These are phyloP conservation scores for Yarrowia sp. DNA, from an alignment of 805 yeast species.

Conservation along the genomic window DNA sequence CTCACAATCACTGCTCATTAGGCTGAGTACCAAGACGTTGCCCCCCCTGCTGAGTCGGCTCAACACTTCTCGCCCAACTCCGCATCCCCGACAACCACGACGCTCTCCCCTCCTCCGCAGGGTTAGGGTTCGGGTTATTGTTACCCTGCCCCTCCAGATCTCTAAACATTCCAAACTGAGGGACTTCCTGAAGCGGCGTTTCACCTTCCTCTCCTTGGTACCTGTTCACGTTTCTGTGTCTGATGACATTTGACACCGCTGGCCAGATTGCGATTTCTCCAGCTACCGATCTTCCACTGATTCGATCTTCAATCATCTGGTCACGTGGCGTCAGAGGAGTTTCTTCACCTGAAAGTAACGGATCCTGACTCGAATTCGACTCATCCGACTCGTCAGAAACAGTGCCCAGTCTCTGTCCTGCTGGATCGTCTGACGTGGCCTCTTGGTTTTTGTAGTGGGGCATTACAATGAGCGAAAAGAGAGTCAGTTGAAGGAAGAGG, in stretches of 20 bases:
- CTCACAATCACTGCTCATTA: not conserved
- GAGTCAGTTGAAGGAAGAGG: not conserved
- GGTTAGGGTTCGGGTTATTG: not conserved
- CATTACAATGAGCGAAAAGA: constrained; percentile 1
- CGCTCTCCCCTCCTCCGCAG: not conserved
- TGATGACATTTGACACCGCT: not conserved
- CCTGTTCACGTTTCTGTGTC: constrained; percentile 6
- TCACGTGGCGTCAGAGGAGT: not conserved
- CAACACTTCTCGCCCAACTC: constrained; percentile 10
- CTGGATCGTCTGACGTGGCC: not conserved
- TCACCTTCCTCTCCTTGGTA: not conserved
- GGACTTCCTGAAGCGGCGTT: not conserved
- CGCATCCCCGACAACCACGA: not conserved
- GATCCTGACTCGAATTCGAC: not conserved
- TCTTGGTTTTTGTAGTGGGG: constrained; percentile 5
- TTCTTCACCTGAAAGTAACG: not conserved
- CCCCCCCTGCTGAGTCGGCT: not conserved
- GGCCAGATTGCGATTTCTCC: constrained; percentile 20
- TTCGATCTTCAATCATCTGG: constrained; percentile 17
- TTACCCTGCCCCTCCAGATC: not conserved
- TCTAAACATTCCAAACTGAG: not conserved
- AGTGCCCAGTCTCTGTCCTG: not conserved
- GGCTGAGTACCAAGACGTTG: constrained; percentile 10
- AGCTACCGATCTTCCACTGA: constrained; percentile 2
- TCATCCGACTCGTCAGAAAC: not conserved